phyloP scores from a whole-genome alignment of 2,329 filamentous ascomycete genomes.

The Penicillium psychrosexuale region DNA sequence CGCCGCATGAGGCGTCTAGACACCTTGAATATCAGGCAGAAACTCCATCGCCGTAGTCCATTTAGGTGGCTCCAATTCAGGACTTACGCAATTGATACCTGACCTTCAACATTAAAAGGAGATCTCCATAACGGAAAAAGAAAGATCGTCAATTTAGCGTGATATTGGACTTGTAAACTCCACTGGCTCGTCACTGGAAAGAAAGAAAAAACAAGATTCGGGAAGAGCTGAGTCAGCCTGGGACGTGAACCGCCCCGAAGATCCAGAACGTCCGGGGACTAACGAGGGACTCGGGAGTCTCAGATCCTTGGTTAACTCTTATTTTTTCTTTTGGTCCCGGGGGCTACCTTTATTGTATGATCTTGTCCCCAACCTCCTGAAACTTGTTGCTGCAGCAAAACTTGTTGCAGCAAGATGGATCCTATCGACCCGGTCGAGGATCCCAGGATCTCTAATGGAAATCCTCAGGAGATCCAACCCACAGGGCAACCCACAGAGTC shows the following conservation, averaged over 20 bases:
- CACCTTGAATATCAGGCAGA: neutral
- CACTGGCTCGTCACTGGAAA: constrained; percentile 12
- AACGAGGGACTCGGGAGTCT: neutral
- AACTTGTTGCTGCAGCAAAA: neutral
- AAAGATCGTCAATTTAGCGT: constrained; percentile 9
- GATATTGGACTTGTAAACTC: constrained; percentile 10
- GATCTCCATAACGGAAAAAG: neutral
- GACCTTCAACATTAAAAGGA: neutral
- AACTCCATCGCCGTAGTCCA: neutral
- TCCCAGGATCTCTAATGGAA: constrained; percentile 6
- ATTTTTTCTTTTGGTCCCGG: neutral
- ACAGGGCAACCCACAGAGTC: constrained; percentile 9
- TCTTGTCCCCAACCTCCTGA: neutral
- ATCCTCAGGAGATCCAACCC: constrained; percentile 9
- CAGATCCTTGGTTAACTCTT: neutral
- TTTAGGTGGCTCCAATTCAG: neutral
- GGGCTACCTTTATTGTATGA: neutral
- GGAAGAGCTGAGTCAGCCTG: constrained; percentile 16
- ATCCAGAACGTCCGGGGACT: neutral
- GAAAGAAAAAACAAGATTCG: constrained; percentile 17
- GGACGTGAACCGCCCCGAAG: neutral
- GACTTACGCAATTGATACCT: neutral
- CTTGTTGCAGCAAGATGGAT: constrained; percentile 32
- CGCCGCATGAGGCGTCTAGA: neutral
- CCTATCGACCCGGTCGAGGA: constrained; percentile 36